A percentile compares a stretch with the other conserved stretches of the same genome.
These are phyloP conservation scores for Pseudogymnoascus pannorum DNA, from an alignment of 2,329 filamentous ascomycete species.

Conservation along the genomic window DNA sequence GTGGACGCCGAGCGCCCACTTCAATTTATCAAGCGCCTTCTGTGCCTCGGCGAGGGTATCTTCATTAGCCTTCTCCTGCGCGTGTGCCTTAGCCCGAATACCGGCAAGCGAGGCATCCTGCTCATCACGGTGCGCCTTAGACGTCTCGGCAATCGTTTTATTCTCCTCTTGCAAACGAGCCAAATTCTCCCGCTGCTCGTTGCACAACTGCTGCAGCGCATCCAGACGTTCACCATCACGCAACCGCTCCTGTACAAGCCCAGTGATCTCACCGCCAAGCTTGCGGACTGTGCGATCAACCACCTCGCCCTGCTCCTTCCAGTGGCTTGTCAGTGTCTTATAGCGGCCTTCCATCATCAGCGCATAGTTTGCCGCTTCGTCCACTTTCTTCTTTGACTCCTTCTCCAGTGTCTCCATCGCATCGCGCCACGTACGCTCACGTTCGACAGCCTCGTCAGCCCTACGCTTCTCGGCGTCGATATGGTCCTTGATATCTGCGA, in stretches of 20 bases:
- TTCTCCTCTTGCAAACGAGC: constrained; percentile 54
- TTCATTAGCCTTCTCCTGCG: constrained; percentile 55
- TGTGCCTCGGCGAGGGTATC: constrained; percentile 49
- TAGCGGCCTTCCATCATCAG: constrained; percentile 64
- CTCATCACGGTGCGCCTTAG: constrained; percentile 56
- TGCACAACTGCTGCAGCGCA: constrained; percentile 60
- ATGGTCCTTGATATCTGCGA: constrained; percentile 58
- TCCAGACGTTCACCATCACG: constrained; percentile 57
- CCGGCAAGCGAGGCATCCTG: constrained; percentile 54
- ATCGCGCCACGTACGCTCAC: constrained; percentile 54
- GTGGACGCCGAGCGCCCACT: constrained; percentile 65
- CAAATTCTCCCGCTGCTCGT: constrained; percentile 66
- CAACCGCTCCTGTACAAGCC: constrained; percentile 47
- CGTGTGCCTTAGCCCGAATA: constrained; percentile 50
- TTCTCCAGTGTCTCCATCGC: constrained; percentile 55
- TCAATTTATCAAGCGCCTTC: constrained; percentile 58
- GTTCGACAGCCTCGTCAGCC: constrained; percentile 49
- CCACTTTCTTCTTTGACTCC: constrained; percentile 55
- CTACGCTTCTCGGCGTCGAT: constrained; percentile 59
- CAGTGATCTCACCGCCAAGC: constrained; percentile 47
- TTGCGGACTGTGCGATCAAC: constrained; percentile 45
- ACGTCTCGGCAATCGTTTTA: constrained; percentile 50
- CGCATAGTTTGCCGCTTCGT: constrained; percentile 57
- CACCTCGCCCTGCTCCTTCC: constrained; percentile 58
- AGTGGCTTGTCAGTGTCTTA: constrained; percentile 58